Conservation (phyloP, 768 basidiomycete species). For the Saitozyma podzolica region DNA sequence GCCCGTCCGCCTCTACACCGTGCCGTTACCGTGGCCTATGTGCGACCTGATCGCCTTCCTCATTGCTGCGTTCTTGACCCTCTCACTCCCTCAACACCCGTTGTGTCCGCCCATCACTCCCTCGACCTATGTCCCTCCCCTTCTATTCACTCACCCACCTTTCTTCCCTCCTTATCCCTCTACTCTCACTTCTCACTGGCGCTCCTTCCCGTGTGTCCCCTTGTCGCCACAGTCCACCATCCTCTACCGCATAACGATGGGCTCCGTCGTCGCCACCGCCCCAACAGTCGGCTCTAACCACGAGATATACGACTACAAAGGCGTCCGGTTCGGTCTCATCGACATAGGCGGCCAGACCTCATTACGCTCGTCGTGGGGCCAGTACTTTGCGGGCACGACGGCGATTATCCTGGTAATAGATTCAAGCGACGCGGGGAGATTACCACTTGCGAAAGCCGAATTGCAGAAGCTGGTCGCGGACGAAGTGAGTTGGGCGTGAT, state of each 20-base stretch:
- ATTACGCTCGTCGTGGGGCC: conserved; percentile 45
- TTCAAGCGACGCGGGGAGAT: conserved; percentile 45
- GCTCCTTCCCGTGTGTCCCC: too few relatives aligned
- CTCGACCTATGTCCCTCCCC: too few relatives aligned
- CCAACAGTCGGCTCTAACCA: conserved; percentile 53
- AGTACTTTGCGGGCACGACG: conserved; percentile 49
- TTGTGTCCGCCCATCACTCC: too few relatives aligned
- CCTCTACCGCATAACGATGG: conserved; percentile 51
- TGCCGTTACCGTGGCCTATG: too few relatives aligned
- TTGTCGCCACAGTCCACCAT: conserved; percentile 38
- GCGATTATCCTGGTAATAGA: conserved; percentile 53
- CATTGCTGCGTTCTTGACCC: too few relatives aligned
- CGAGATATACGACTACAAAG: conserved; percentile 53
- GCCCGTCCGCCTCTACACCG: not conserved
- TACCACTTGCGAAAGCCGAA: conserved; percentile 47
- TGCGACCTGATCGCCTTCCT: too few relatives aligned
- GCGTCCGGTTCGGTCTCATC: conserved; percentile 50
- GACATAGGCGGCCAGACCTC: conserved; percentile 53
- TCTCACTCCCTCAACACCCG: too few relatives aligned
- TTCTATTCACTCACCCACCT: too few relatives aligned
- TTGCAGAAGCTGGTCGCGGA: conserved; percentile 47
- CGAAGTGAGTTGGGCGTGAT: conserved; percentile 32
- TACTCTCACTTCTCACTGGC: too few relatives aligned
- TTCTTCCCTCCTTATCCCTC: too few relatives aligned
- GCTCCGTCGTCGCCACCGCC: conserved; percentile 50